A percentile compares a stretch with the other conserved stretches of the same genome.
phyloP scores from a whole-genome alignment of 495 filamentous ascomycete species.

The Pyrenopolyporus hunteri region DNA sequence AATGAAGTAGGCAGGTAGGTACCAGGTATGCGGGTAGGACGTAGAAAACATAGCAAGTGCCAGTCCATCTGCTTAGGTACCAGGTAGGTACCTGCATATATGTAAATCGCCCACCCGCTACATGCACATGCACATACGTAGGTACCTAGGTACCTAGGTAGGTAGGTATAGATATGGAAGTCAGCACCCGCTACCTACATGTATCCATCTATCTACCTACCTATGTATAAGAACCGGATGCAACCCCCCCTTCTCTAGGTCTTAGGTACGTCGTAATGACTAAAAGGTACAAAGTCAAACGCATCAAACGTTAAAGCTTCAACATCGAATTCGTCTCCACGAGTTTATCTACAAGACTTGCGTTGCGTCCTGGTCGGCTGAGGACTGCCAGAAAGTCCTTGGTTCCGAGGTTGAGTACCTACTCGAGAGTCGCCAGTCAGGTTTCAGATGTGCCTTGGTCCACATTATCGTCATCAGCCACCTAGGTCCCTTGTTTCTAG shows the following conservation, averaged over 20 bases:
- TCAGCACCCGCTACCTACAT: too few species aligned
- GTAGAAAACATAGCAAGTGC: too few species aligned
- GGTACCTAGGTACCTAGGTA: too few species aligned
- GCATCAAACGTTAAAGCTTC: background rate
- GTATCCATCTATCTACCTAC: background rate
- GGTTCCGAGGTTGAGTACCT: background rate
- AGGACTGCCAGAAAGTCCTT: background rate
- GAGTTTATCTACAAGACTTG: background rate
- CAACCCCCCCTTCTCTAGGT: background rate
- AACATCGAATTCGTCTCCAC: background rate
- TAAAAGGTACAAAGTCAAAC: background rate
- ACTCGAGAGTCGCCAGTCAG: background rate
- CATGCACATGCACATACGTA: too few species aligned
- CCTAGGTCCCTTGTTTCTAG: conserved; percentile 2
- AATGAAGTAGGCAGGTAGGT: too few species aligned
- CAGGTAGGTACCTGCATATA: too few species aligned
- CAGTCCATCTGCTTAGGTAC: too few species aligned
- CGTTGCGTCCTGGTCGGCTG: background rate
- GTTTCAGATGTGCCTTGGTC: conserved; percentile 16
- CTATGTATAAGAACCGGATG: background rate
- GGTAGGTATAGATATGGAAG: too few species aligned
- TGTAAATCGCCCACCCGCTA: too few species aligned
- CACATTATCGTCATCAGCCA: conserved; percentile 32
- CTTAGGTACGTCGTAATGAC: background rate
- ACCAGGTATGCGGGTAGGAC: too few species aligned